A percentile compares a stretch with the other conserved stretches of the same genome.
Evolutionary conservation across 2,329 filamentous ascomycete genomes (phyloP).

Genomic region (Aureobasidium sp.): DNA sequence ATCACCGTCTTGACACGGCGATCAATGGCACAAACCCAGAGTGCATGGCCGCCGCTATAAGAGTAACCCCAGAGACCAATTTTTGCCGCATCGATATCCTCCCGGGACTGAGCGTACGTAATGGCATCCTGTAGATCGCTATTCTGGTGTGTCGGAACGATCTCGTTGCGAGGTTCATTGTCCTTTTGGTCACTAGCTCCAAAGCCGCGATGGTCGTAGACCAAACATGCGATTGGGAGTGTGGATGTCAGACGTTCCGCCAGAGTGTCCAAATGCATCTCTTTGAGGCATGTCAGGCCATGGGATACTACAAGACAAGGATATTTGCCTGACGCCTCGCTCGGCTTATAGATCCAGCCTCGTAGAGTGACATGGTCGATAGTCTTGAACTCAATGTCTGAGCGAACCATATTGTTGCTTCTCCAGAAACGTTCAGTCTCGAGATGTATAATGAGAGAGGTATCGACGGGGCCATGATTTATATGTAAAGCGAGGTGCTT

Average conservation of each 20-base stretch:
- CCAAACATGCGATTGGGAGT: slow-evolving; percentile 25
- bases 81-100: slow-evolving; percentile 27
- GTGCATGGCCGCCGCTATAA: slow-evolving; percentile 35
- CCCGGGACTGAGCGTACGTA: slow-evolving; percentile 29
- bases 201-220: slow-evolving; percentile 32
- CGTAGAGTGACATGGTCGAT: slow-evolving; percentile 15
- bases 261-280: slow-evolving; percentile 8
- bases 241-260: slow-evolving; percentile 3
- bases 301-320: slow-evolving; percentile 14
- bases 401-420: neutral
- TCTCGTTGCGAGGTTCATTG: slow-evolving; percentile 28
- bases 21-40: slow-evolving; percentile 35
- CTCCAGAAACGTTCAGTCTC: neutral
- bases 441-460: neutral
- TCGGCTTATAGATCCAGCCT: slow-evolving; percentile 13
- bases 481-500: neutral
- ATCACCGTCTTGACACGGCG: slow-evolving; percentile 36
- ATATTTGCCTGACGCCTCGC: neutral
- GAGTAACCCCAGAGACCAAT: slow-evolving; percentile 35
- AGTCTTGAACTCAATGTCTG: slow-evolving; percentile 15
- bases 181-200: slow-evolving; percentile 26
- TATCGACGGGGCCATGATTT: neutral
- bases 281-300: slow-evolving; percentile 11
- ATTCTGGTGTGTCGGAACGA: slow-evolving; percentile 27
- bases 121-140: slow-evolving; percentile 35